Evolutionary conservation across 106 monocot species (phyloP), one percentile per base, ranked within the genome.

Genomic region (Allium sativum): DNA sequence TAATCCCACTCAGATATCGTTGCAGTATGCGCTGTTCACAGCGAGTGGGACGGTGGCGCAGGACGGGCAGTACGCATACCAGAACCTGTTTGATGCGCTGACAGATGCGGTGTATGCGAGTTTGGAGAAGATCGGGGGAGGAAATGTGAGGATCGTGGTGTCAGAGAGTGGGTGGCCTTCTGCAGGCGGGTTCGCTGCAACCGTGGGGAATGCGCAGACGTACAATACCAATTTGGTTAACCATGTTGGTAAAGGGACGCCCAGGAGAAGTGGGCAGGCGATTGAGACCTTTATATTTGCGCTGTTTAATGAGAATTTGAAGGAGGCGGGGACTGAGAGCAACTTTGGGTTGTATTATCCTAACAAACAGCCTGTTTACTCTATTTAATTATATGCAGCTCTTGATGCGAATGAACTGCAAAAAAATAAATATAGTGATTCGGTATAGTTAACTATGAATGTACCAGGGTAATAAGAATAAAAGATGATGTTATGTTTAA

Each of bases 161-260:
- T 70, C 70, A 0, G 70, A 70, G 54, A 54, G 60, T 10, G 70
- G 70, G 0, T 70, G 70, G 70, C 70, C 70, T 15, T 70, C 70
- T 3, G 62, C 62, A 0, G 70, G 22, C 7, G 70, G 70, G 41
- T 44, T 40, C 10, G 12, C 21, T 3, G 22, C 70, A 19, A 61
- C 61, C 0, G 18, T 70, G 10, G 20, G 2, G 0, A 62, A 70
- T 31, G 70, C 70, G 14, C 18, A 22, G 44, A 70, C 70, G 7
- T 70, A 70, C 62, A 62, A 54, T 12, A 1, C 47, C 10, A 70
- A 70, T 22, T 12, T 62, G 44, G 45, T 70, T 9, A 22, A 21
- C 2, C 70, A 70, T 21, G 61, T 70, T 3, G 21, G 19, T 7
- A 16, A 45, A 19, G 70, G 70, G 54, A 70, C 62, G 7, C 70